Conservation (phyloP, 148 eudicot species). For the Polygonum aviculare region DNA sequence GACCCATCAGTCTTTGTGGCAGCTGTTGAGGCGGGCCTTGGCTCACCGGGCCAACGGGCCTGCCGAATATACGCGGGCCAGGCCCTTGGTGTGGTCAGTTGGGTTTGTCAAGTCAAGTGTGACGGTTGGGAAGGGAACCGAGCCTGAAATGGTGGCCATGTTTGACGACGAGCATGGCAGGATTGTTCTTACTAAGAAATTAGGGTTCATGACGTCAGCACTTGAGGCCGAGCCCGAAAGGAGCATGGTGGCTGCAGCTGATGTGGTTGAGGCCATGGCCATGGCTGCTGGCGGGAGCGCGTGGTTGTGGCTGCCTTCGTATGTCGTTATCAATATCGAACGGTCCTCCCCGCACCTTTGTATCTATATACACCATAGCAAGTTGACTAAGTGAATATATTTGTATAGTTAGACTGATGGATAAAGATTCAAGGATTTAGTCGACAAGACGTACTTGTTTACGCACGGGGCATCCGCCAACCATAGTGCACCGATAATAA, state of each 20-base stretch:
- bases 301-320: conserved; percentile 55
- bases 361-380: conserved; percentile 26
- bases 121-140: conserved; percentile 36
- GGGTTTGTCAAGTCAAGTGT: conserved; percentile 39
- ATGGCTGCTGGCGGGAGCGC: conserved; percentile 33
- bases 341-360: conserved; percentile 40
- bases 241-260: conserved; percentile 30
- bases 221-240: conserved; percentile 35
- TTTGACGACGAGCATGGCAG: conserved; percentile 25
- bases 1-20: conserved; percentile 31
- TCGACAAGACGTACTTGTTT: conserved; percentile 21
- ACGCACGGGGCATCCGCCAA: conserved; percentile 48
- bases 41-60: not conserved
- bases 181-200: conserved; percentile 20
- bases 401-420: not conserved
- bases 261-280: conserved; percentile 28
- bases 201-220: conserved; percentile 26
- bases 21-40: not conserved
- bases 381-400: not conserved
- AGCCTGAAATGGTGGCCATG: conserved; percentile 35
- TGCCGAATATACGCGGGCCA: not conserved
- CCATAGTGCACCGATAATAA: conserved; percentile 68
- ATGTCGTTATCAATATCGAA: conserved; percentile 27
- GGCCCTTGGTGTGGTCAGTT: conserved; percentile 29
- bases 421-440: not conserved